Base-by-base conservation (phyloP, 768 basidiomycete species). In the Lyophyllum decastes region DNA sequence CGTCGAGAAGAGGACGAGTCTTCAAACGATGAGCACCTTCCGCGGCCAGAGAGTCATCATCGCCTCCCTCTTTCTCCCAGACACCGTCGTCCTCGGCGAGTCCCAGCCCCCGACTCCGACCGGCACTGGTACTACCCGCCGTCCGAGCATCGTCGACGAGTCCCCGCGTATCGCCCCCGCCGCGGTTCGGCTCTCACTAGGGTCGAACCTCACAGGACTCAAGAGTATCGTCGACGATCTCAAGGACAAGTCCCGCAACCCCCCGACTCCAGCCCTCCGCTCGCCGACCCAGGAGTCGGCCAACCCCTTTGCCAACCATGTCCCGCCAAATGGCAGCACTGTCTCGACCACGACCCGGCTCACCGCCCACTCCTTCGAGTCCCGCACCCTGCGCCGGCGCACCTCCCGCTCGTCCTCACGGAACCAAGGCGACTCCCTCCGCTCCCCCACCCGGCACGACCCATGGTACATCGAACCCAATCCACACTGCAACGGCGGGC, bases 31-130 rank as follows among this genome's bases (percentile, higher is more conserved):
- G 90, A 80, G 80, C 68, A 86, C 89, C 35, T 82, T 91, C 67
- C 79, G 87, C 54, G 84, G 84, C 72, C 88, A 90, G 70, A 78
- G 92, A 30, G 80, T 89, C 54, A 77, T 93, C 70, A 86, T 94
- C 70, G 92, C 90, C 16, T 88, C 89, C n/a, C 85, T 93, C 57
- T 92, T 94, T 68, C 84, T 93, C 34, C 92, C 92, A 35, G 83
- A 82, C 58, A 89, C 90, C 35, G 83, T 84, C 43, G 83, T 86
- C 45, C 73, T 85, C 41, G 85, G 82, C 68, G 81, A 86, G 24
- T 84, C 85, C 0, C 69, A 73, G 14, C 81, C 82, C 0, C 65
- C 82, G 0, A 85, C 86, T 0, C 83, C 86, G 10, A 76, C 16
- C 40, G 35, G 35, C 16, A 38, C 35, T 4, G 35, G 4, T 10